Conservation (phyloP, 2,329 filamentous ascomycete species). For the Myotisia sp. region DNA sequence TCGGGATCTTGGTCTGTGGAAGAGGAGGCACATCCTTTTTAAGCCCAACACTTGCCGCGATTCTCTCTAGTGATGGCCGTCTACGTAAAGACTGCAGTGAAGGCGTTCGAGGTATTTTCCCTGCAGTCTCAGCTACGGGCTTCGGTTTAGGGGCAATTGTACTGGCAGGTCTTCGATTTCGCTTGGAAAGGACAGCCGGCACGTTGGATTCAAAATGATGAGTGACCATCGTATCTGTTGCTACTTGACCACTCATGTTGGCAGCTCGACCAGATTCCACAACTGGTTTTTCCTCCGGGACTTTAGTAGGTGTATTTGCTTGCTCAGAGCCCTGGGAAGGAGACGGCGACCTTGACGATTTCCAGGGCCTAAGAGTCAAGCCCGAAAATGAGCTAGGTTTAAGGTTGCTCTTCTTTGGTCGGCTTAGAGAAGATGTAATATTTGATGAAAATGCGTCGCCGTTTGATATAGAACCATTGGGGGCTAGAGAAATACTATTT, state of each 20-base stretch:
- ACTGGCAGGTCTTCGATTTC: conserved; percentile 28
- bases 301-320: conserved; percentile 17
- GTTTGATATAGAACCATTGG: too few species aligned
- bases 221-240: too few species aligned
- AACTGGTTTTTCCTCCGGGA: conserved; percentile 5
- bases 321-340: conserved; percentile 23
- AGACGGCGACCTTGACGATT: conserved; percentile 34
- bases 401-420: conserved; percentile 16
- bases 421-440: conserved; percentile 13
- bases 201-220: too few species aligned
- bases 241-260: too few species aligned
- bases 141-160: conserved; percentile 25
- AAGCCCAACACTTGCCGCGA: conserved; percentile 28
- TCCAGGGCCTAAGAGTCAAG: conserved; percentile 40
- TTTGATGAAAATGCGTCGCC: too few species aligned
- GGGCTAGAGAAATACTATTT: too few species aligned
- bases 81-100: conserved; percentile 28
- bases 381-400: conserved; percentile 38
- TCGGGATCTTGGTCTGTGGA: conserved; percentile 28
- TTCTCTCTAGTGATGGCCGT: conserved; percentile 34
- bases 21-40: conserved; percentile 36
- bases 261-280: background rate
- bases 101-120: conserved; percentile 25
- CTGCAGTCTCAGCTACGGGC: conserved; percentile 19
- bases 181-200: too few species aligned